Percentiles rank a stretch among this genome's conserved stretches.
These are phyloP conservation scores for Botrytis cinerea DNA, from an alignment of 2,329 filamentous ascomycete genomes.

Conservation along the genomic window DNA sequence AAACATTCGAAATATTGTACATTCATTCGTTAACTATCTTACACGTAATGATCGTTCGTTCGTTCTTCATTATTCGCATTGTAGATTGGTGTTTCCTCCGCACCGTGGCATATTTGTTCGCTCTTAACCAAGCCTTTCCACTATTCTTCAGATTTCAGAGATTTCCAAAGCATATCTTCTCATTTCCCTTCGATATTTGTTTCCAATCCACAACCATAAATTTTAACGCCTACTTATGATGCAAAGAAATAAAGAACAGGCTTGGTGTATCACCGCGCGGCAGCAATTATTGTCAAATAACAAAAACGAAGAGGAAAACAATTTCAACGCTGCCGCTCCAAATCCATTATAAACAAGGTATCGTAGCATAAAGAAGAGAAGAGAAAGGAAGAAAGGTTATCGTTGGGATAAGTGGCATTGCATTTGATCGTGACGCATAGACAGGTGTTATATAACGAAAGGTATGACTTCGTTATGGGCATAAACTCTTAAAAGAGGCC, in stretches of 20 bases:
- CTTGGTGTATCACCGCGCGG: neutral
- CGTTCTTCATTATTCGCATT: neutral
- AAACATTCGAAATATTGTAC: neutral
- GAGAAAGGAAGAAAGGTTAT: neutral
- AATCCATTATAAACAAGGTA: constrained; percentile 14
- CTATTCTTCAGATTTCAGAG: neutral
- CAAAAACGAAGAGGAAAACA: neutral
- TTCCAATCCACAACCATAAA: neutral
- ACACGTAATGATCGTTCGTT: neutral
- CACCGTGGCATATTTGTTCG: neutral
- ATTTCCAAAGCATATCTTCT: neutral
- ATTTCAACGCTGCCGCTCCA: neutral
- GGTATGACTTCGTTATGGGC: constrained; percentile 6
- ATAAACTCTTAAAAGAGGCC: constrained; percentile 13
- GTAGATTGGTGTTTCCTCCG: neutral
- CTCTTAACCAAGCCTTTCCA: neutral
- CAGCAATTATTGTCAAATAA: neutral
- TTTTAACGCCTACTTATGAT: neutral
- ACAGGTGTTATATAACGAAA: neutral
- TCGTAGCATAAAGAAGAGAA: constrained; percentile 8
- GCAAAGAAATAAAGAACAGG: neutral
- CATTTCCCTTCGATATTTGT: neutral
- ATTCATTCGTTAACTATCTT: constrained; percentile 11
- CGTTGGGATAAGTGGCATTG: neutral
- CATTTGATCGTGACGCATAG: neutral